These are phyloP conservation scores for Candida ortonii DNA, from an alignment of 805 yeast species.

Conservation along the genomic window DNA sequence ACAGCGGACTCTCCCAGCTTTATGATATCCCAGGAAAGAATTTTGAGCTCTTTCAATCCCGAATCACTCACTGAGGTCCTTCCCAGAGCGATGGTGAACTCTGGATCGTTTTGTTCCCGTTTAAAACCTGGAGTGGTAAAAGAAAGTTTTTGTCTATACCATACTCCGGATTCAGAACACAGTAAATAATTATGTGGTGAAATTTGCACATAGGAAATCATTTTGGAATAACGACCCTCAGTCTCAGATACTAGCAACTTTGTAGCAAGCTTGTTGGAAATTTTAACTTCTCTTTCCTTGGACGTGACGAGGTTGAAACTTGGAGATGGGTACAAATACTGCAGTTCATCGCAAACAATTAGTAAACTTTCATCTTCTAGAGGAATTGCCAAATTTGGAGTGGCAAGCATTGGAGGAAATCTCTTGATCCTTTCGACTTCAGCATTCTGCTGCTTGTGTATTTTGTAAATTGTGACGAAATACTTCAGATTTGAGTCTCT, in stretches of 20 bases:
- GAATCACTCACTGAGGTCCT: slow-evolving; percentile 1
- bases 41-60: slow-evolving; percentile 9
- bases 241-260: slow-evolving; percentile 7
- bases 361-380: slow-evolving; percentile 15
- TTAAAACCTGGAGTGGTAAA: slow-evolving; percentile 5
- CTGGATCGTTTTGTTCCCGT: slow-evolving; percentile 4
- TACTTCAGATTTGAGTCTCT: slow-evolving; percentile 20
- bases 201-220: slow-evolving; percentile 8
- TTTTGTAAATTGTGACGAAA: slow-evolving; percentile 14
- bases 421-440: slow-evolving; percentile 6
- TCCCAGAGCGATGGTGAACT: slow-evolving; percentile 11
- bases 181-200: slow-evolving; percentile 5
- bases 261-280: slow-evolving; percentile 8
- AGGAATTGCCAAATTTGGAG: slow-evolving; percentile 19
- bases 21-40: slow-evolving; percentile 10
- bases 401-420: slow-evolving; percentile 14
- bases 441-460: slow-evolving; percentile 5
- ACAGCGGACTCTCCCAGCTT: slow-evolving; percentile 2
- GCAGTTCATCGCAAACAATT: slow-evolving; percentile 18
- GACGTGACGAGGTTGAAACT: slow-evolving; percentile 6
- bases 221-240: slow-evolving; percentile 12
- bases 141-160: slow-evolving; percentile 4
- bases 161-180: slow-evolving; percentile 10
- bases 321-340: slow-evolving; percentile 19
- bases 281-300: slow-evolving; percentile 1